These are phyloP conservation scores for Chytriomyces sp. DNA, from an alignment of 192 early-diverging fungal genomes.

Conservation along the genomic window DNA sequence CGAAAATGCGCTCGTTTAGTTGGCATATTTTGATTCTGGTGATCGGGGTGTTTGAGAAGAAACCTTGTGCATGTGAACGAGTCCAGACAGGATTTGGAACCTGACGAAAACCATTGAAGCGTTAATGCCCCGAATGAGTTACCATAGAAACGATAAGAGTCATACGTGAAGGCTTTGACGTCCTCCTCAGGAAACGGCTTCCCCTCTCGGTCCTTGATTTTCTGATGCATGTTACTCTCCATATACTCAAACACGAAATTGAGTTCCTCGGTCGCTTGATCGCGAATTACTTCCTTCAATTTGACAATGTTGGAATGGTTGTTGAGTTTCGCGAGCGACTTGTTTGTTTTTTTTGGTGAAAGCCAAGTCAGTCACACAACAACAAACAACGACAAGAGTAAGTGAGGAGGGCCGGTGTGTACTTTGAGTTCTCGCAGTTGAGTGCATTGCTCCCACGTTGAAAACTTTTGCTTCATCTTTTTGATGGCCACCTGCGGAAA, in stretches of 20 bases:
- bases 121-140: not conserved
- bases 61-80: constrained; percentile 86
- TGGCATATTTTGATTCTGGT: not conserved
- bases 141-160: not conserved
- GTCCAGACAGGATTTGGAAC: constrained; percentile 83
- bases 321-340: constrained; percentile 73
- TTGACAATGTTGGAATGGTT: constrained; percentile 86
- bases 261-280: constrained; percentile 73
- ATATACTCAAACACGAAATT: constrained; percentile 96
- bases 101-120: constrained; percentile 43
- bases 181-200: constrained; percentile 65
- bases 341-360: not conserved
- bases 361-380: not conserved
- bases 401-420: not conserved
- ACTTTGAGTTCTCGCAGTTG: constrained; percentile 80
- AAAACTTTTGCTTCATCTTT: constrained; percentile 85
- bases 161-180: constrained; percentile 80
- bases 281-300: constrained; percentile 83
- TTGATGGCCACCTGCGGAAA: constrained; percentile 80
- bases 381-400: not conserved
- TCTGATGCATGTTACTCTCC: constrained; percentile 95
- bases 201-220: constrained; percentile 78
- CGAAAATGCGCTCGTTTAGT: too few species aligned
- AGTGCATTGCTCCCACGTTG: constrained; percentile 69
- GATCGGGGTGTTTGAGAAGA: not conserved